phyloP scores from a whole-genome alignment of 495 filamentous ascomycete species.

The Neurospora sp. region DNA sequence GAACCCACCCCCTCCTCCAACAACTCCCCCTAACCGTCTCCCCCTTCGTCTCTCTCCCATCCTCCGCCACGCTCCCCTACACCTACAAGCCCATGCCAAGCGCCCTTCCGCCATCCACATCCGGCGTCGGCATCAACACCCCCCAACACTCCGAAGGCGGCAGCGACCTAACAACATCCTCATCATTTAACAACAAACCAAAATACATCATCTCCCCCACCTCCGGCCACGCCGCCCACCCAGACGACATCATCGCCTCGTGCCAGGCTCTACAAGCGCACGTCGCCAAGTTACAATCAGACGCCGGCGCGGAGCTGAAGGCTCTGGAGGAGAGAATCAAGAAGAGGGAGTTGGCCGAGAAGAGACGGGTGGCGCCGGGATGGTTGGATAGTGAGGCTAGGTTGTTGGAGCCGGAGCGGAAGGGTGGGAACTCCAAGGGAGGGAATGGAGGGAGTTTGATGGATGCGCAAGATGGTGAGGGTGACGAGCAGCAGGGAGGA shows the following conservation, averaged over 20 bases:
- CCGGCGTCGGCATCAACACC: conserved; percentile 36
- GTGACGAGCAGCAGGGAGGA: conserved; percentile 9
- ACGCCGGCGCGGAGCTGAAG: conserved; percentile 53
- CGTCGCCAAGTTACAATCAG: conserved; percentile 49
- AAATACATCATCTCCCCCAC: conserved; percentile 60
- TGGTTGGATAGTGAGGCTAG: conserved; percentile 88
- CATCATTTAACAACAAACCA: conserved; percentile 36
- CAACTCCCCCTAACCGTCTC: conserved; percentile 91
- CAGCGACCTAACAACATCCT: conserved; percentile 17
- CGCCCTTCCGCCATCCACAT: conserved; percentile 69
- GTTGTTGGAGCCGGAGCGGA: conserved; percentile 64
- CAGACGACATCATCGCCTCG: conserved; percentile 70
- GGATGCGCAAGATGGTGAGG: conserved; percentile 1
- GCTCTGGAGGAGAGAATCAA: conserved; percentile 61
- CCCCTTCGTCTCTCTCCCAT: conserved; percentile 85
- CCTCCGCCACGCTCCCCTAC: conserved; percentile 85
- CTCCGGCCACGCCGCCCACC: conserved; percentile 67
- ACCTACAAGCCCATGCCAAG: conserved; percentile 85
- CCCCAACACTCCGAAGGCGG: conserved; percentile 22
- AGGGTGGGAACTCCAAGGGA: conserved; percentile 3
- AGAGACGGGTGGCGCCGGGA: conserved; percentile 79
- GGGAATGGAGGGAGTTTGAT: conserved; percentile 2
- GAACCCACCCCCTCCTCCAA: conserved; percentile 76
- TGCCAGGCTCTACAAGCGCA: conserved; percentile 70
- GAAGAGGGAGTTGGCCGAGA: conserved; percentile 81